Evolutionary conservation across 2,329 filamentous ascomycete genomes (phyloP).

Genomic region (Fusarium poae): DNA sequence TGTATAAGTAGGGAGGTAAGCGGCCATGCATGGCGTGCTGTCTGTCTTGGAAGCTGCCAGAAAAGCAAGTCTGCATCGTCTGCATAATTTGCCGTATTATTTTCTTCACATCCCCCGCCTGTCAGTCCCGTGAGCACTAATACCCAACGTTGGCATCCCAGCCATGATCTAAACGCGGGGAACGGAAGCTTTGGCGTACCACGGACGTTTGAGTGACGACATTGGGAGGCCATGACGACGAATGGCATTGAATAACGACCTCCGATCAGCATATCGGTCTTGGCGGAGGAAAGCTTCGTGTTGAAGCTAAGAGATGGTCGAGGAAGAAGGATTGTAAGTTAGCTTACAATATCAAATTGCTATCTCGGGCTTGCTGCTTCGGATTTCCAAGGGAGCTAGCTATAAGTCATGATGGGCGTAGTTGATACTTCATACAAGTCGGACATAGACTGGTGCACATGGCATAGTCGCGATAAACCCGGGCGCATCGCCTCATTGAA

Average conservation of each 20-base stretch:
- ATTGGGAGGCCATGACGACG: conserved; percentile 23
- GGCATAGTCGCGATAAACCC: background rate
- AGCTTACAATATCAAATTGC: conserved; percentile 27
- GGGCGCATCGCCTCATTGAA: background rate
- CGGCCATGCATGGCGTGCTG: background rate
- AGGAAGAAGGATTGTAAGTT: conserved; percentile 18
- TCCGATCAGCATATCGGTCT: conserved; percentile 34
- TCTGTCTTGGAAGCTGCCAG: conserved; percentile 6
- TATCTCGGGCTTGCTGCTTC: background rate
- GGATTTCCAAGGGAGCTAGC: background rate
- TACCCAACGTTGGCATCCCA: conserved; percentile 1
- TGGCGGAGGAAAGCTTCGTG: conserved; percentile 18
- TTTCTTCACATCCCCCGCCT: conserved; percentile 14
- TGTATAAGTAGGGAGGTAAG: conserved; percentile 24
- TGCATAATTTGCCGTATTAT: conserved; percentile 3
- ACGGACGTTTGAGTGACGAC: conserved; percentile 40
- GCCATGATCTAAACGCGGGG: conserved; percentile 38
- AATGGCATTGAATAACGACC: conserved; percentile 14
- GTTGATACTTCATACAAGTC: background rate
- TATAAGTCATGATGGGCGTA: background rate
- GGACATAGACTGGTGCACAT: background rate
- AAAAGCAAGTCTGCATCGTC: conserved; percentile 12
- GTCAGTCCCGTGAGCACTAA: conserved; percentile 31
- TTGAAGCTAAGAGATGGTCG: conserved; percentile 5
- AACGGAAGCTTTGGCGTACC: conserved; percentile 24